Evolutionary conservation across 768 basidiomycete species (phyloP).

Genomic region (Cyathus striatus): DNA sequence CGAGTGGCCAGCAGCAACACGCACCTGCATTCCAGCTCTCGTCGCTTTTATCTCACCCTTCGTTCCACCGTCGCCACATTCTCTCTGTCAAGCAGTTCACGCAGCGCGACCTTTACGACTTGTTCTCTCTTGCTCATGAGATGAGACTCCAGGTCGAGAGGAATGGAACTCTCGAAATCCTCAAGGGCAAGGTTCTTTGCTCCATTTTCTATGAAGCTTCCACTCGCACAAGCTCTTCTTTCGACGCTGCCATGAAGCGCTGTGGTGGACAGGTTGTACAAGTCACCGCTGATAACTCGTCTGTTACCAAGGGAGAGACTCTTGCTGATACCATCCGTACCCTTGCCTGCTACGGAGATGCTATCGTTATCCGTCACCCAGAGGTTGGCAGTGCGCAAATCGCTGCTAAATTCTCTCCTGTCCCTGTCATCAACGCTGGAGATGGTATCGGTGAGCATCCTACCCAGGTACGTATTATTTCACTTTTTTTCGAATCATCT

Average conservation of each 20-base stretch:
- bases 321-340: conserved; percentile 92
- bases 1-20: conserved; percentile 15
- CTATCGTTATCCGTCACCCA: conserved; percentile 91
- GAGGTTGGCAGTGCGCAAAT: conserved; percentile 89
- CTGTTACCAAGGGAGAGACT: conserved; percentile 90
- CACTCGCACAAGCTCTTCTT: conserved; percentile 91
- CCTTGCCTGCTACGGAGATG: conserved; percentile 92
- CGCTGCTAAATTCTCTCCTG: conserved; percentile 94
- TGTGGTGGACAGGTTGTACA: conserved; percentile 95
- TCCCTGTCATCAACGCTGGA: conserved; percentile 95
- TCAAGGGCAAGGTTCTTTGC: conserved; percentile 88
- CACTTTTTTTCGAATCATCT: conserved; percentile 4
- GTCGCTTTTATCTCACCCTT: conserved; percentile 62
- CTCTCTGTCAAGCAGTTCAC: conserved; percentile 92
- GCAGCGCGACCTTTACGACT: conserved; percentile 83
- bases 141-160: conserved; percentile 96
- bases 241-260: conserved; percentile 98
- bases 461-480: conserved; percentile 63
- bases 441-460: conserved; percentile 98
- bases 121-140: conserved; percentile 93
- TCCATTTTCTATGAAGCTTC: conserved; percentile 96
- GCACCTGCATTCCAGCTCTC: conserved; percentile 34
- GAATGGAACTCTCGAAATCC: conserved; percentile 79
- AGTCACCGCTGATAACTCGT: conserved; percentile 75
- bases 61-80: conserved; percentile 92